These are phyloP conservation scores for Ophiostoma ips DNA, from an alignment of 2,329 filamentous ascomycete species.

Conservation along the genomic window DNA sequence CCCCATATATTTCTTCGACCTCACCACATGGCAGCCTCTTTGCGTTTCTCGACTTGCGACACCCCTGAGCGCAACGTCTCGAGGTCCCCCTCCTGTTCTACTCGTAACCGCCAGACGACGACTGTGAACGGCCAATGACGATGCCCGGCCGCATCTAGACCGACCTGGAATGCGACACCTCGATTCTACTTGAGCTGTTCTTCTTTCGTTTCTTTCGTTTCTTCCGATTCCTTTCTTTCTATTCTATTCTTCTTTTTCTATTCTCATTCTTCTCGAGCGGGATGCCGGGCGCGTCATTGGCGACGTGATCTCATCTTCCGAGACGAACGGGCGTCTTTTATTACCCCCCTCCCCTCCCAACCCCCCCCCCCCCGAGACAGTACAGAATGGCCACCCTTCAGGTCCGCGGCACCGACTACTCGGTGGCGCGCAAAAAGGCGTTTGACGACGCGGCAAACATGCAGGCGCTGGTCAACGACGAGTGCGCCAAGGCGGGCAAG, in stretches of 20 bases:
- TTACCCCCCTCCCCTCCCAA: neutral
- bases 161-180: neutral
- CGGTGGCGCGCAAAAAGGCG: slow-evolving; percentile 28
- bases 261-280: neutral
- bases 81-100: no score
- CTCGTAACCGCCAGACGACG: no score
- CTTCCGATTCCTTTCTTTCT: neutral
- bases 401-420: slow-evolving; percentile 19
- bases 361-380: neutral
- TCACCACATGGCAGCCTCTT: no score
- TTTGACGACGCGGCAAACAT: slow-evolving; percentile 51
- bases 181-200: neutral
- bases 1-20: no score
- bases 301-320: neutral
- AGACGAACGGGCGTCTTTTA: neutral
- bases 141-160: neutral
- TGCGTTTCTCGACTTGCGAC: no score
- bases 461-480: slow-evolving; percentile 43
- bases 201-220: neutral
- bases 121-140: neutral
- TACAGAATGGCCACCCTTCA: slow-evolving; percentile 19
- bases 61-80: no score
- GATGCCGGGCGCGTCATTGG: neutral
- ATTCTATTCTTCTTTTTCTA: neutral
- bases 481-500: slow-evolving; percentile 40